Conservation (phyloP, 305 asterid species). For the Fraxinus albicans region DNA sequence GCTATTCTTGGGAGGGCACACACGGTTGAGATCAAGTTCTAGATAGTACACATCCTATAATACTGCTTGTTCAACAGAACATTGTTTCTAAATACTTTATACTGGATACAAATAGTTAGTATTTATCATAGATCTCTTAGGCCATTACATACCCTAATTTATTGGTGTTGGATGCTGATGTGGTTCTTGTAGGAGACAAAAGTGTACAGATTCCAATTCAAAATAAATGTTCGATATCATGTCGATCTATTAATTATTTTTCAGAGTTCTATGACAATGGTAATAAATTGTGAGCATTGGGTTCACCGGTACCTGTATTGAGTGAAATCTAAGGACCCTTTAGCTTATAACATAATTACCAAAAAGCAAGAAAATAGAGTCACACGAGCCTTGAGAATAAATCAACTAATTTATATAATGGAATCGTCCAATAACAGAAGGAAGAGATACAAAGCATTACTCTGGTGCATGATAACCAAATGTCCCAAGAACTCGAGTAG, state of each 20-base stretch:
- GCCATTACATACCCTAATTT: neutral
- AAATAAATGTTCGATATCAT: neutral
- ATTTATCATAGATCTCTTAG: neutral
- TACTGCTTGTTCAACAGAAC: neutral
- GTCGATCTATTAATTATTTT: neutral
- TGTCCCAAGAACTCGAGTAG: constrained; percentile 87
- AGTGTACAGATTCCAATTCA: neutral
- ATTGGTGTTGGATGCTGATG: neutral
- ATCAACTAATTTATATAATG: neutral
- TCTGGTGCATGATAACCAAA: constrained; percentile 84
- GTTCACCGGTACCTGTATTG: neutral
- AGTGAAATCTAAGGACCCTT: neutral
- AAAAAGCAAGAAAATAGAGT: neutral
- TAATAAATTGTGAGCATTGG: neutral
- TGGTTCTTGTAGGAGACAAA: neutral
- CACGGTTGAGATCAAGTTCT: constrained; percentile 11
- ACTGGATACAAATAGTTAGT: neutral
- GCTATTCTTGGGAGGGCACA: neutral
- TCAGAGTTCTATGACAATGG: neutral
- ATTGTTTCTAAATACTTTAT: neutral
- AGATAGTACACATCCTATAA: neutral
- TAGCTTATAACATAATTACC: neutral
- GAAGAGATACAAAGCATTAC: constrained; percentile 3
- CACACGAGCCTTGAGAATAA: neutral
- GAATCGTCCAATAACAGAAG: neutral